Evolutionary conservation across 495 filamentous ascomycete species (phyloP).

Genomic region (Aspergillus leporis): DNA sequence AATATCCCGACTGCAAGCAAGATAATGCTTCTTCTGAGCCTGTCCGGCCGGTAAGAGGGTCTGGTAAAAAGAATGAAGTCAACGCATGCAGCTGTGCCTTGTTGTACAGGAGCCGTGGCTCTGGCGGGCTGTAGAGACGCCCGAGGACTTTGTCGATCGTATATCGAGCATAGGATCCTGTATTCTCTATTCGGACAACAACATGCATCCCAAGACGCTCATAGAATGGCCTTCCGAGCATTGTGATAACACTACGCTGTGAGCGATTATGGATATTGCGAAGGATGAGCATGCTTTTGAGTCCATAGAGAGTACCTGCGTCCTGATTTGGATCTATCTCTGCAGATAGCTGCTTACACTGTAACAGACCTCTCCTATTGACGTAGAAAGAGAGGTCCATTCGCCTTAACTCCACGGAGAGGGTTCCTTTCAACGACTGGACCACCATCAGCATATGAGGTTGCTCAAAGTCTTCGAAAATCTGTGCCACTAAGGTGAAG

Average conservation of each 20-base stretch:
- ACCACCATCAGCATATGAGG: conserved; percentile 32
- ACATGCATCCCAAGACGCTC: conserved; percentile 34
- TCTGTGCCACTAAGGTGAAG: conserved; percentile 26
- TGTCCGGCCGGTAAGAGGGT: conserved; percentile 56
- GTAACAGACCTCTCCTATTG: conserved; percentile 19
- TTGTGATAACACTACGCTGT: conserved; percentile 51
- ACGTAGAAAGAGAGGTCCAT: conserved; percentile 52
- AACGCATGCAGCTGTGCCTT: conserved; percentile 58
- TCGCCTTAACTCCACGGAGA: conserved; percentile 47
- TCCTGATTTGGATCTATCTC: conserved; percentile 53
- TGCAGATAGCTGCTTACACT: conserved; percentile 38
- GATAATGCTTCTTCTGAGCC: conserved; percentile 60
- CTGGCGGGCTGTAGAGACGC: conserved; percentile 47
- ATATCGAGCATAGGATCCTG: conserved; percentile 42
- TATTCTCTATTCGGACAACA: conserved; percentile 33
- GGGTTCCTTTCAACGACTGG: conserved; percentile 15
- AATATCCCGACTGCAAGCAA: conserved; percentile 45
- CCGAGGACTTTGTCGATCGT: conserved; percentile 49
- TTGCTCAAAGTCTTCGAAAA: conserved; percentile 39
- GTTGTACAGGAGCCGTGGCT: conserved; percentile 49
- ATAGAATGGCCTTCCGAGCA: conserved; percentile 38
- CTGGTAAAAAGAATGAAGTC: conserved; percentile 56
- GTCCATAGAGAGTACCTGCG: conserved; percentile 53
- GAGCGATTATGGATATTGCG: conserved; percentile 26
- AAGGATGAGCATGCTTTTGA: conserved; percentile 56